Evolutionary conservation across 352 stramenopile genomes (phyloP), one percentile per base, ranked within the genome.

Genomic region (Phytophthora sp.): DNA sequence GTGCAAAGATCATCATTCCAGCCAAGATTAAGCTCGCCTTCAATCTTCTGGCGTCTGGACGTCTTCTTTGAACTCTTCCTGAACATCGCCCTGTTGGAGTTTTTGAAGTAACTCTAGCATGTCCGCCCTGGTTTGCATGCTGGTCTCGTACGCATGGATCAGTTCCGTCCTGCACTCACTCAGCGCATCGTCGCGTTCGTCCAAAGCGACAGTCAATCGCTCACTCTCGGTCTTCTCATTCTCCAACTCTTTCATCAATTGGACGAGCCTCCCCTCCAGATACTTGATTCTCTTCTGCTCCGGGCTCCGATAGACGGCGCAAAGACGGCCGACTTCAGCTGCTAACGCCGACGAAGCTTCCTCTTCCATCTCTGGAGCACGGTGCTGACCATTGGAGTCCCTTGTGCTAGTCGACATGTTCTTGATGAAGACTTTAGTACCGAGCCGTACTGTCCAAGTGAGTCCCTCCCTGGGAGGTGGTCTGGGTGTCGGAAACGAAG

Each of bases 61-160:
- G 2, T 53, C n/a, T 26, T 49, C 16, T 3, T 5, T 16, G 9
- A 3, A 5, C 21, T 46, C 39, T 23, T 31, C 20, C 41, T 27
- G 9, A 2, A 29, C 9, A 13, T 30, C 41, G 16, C 13, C 15
- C 21, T 15, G 21, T 30, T 60, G 52, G 20, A 51, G 12, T 6
- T 41, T 60, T 31, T 60, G 36, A 5, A 60, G 39, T 27, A 60
- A 12, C 20, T 51, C 52, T 39, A 60, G 29, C 52, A 60, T 60
- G 36, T 60, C 52, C 35, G 36, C 52, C 15, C 52, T 60, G 36
- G 26, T 60, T n/a, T 51, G 52, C 36, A 60, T 60, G 52, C 52
- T 60, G 36, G 52, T 50, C 38, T 51, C 20, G 52, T 60, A 60
- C 2, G 52, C 35, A 15, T 30, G 52, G 26, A 60, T 60, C 1